Evolutionary conservation across 2,329 filamentous ascomycete genomes (phyloP).

Genomic region (Leptographium flavum): DNA sequence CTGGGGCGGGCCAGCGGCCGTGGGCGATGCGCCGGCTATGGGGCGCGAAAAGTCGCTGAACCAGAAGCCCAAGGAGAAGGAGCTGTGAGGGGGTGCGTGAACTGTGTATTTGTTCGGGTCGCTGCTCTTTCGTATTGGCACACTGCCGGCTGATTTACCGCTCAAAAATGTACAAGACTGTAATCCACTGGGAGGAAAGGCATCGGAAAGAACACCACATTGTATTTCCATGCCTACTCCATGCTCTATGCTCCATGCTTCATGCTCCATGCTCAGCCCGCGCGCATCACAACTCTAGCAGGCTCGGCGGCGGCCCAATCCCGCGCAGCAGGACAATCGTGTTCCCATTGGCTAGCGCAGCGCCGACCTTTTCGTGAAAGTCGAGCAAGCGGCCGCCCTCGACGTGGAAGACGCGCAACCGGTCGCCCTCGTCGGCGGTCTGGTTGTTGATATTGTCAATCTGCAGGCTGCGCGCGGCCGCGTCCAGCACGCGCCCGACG

Average conservation of each 20-base stretch:
- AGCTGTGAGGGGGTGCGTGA: conserved; percentile 17
- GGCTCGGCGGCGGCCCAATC: conserved; percentile 62
- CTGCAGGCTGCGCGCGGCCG: conserved; percentile 62
- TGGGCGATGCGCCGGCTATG: conserved; percentile 38
- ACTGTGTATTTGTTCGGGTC: too few relatives aligned
- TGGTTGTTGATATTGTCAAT: conserved; percentile 76
- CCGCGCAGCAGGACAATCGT: conserved; percentile 81
- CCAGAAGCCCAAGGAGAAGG: conserved; percentile 26
- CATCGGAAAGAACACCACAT: too few relatives aligned
- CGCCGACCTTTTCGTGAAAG: conserved; percentile 74
- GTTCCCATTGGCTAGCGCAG: conserved; percentile 62
- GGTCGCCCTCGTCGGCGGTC: conserved; percentile 59
- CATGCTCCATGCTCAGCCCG: too few relatives aligned
- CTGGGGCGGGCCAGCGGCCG: conserved; percentile 48
- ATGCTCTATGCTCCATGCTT: too few relatives aligned
- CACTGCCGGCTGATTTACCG: too few relatives aligned
- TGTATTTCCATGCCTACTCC: too few relatives aligned
- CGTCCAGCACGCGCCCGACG: conserved; percentile 69
- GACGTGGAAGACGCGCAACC: conserved; percentile 80
- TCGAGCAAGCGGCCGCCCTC: conserved; percentile 77
- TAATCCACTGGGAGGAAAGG: too few relatives aligned
- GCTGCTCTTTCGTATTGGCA: background rate
- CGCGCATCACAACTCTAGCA: conserved; percentile 47
- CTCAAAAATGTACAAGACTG: too few relatives aligned
- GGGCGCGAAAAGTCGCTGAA: conserved; percentile 35